Evolutionary conservation across 352 stramenopile genomes (phyloP).

Genomic region (Pythium angustatum): DNA sequence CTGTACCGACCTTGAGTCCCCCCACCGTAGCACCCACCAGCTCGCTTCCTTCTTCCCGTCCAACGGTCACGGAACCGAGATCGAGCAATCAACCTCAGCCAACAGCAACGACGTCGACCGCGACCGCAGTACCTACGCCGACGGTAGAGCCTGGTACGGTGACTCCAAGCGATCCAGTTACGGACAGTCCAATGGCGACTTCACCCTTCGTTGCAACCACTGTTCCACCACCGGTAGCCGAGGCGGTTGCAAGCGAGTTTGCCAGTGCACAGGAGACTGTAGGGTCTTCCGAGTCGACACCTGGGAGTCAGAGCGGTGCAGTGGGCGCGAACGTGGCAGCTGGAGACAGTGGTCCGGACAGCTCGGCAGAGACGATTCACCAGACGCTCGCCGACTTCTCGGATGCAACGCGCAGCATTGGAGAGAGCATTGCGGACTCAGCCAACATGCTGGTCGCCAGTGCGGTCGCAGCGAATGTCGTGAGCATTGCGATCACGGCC

Average conservation of each 20-base stretch:
- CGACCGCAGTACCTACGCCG: not conserved
- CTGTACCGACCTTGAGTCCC: not conserved
- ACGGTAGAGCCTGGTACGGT: not conserved
- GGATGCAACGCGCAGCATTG: slow-evolving; percentile 13
- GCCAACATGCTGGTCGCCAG: slow-evolving; percentile 59
- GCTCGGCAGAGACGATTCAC: slow-evolving; percentile 13
- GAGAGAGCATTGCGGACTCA: slow-evolving; percentile 40
- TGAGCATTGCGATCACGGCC: slow-evolving; percentile 47
- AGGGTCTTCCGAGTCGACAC: not conserved
- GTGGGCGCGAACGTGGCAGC: not conserved
- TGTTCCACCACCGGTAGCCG: not conserved
- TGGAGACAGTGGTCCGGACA: slow-evolving; percentile 1
- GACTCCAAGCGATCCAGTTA: not conserved
- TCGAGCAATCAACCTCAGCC: not conserved
- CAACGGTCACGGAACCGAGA: not conserved
- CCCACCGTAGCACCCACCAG: slow-evolving; percentile 1
- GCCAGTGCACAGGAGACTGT: not conserved
- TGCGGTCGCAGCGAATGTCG: slow-evolving; percentile 51
- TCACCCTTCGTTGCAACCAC: not conserved
- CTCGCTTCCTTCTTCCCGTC: too few relatives aligned
- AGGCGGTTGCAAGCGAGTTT: slow-evolving; percentile 1
- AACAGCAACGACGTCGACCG: not conserved
- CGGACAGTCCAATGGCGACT: not conserved
- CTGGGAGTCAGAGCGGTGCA: not conserved
- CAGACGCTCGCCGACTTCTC: slow-evolving; percentile 30